A percentile compares a stretch with the other conserved stretches of the same genome.
phyloP scores from a whole-genome alignment of 2,329 filamentous ascomycete species.

The Fusarium sp. region DNA sequence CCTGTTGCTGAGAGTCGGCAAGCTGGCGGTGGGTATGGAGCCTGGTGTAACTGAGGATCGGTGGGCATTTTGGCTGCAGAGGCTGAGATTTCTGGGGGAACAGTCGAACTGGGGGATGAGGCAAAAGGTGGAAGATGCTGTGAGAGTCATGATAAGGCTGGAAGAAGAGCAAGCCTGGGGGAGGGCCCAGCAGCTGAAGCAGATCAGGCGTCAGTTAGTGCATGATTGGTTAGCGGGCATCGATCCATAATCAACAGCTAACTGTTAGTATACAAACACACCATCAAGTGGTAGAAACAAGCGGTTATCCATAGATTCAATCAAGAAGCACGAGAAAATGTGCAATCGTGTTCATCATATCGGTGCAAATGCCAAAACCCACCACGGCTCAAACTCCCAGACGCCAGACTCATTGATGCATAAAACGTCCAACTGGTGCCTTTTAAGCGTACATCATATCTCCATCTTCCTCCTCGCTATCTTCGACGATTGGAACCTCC shows the following conservation, averaged over 20 bases:
- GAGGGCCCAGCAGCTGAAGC: too few species aligned
- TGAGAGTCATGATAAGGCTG: slow-evolving; percentile 39
- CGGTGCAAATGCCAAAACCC: slow-evolving; percentile 19
- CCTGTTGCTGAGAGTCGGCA: slow-evolving; percentile 37
- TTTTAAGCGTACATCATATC: slow-evolving; percentile 59
- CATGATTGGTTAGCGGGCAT: neutral
- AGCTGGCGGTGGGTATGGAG: slow-evolving; percentile 26
- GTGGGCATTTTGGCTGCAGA: slow-evolving; percentile 49
- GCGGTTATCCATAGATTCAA: neutral
- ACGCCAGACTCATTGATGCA: slow-evolving; percentile 43
- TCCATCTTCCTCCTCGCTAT: slow-evolving; percentile 65
- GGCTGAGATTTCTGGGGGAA: slow-evolving; percentile 40
- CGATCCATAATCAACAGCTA: neutral
- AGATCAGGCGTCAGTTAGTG: neutral
- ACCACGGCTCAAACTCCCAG: slow-evolving; percentile 43
- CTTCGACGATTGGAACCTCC: slow-evolving; percentile 57
- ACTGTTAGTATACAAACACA: neutral
- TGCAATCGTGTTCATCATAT: slow-evolving; percentile 13
- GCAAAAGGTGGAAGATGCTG: slow-evolving; percentile 32
- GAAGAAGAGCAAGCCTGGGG: slow-evolving; percentile 14
- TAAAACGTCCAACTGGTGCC: slow-evolving; percentile 3
- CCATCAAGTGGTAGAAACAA: neutral
- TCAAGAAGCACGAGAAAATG: neutral
- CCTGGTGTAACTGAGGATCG: slow-evolving; percentile 44
- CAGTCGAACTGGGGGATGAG: slow-evolving; percentile 37